Base-by-base conservation (phyloP, 2,329 filamentous ascomycete species). In the Ophiocordyceps robertsii region DNA sequence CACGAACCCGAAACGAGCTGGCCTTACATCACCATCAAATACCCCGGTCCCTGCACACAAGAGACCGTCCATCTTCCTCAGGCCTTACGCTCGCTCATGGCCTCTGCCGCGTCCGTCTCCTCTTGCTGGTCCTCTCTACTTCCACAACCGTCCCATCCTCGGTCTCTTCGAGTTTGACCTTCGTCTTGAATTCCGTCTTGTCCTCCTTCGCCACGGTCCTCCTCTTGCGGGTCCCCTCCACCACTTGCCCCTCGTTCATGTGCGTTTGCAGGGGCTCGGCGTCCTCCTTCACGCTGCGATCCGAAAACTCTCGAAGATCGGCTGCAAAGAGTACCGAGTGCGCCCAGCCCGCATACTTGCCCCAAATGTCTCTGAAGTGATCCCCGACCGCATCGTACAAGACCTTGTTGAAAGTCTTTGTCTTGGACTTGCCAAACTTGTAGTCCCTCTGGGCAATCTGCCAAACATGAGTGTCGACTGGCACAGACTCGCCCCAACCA, bases 381-480 rank as follows among this genome's bases (percentile, higher is more conserved):
- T 94, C 84, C 1, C 84, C 92, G 13, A 98, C 79, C 0, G 87
- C 85, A 57, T 92, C 82, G 55, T 98, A 96, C 48, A 86, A 89
- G 35, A 73, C 75, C 56, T 93, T 93, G 13, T 83, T 95, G 47
- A 98, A 71, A 38, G 86, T 90, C 56, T 88, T 90, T 47, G 63
- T 84, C 56, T 89, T 92, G 9, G 77, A 78, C 56, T 86, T 90
- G 7, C 86, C 85, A 53, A 98, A 94, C 45, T 82, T 88, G 65
- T 98, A 98, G 61, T 98, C 92, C 42, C 92, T 74, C 59, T 93
- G 86, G 1, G 92, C 93, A 56, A 98, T 96, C 66, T 96, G 89
- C 90, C 89, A 96, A 12, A 98, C 87, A 63, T 98, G 93, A 1
- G 93, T 98, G 61, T 98, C 92, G 29, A 98, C 85, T 0, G 92